Evolutionary conservation across 2,329 filamentous ascomycete genomes (phyloP).

Genomic region (Trichophyton mentagrophytes): DNA sequence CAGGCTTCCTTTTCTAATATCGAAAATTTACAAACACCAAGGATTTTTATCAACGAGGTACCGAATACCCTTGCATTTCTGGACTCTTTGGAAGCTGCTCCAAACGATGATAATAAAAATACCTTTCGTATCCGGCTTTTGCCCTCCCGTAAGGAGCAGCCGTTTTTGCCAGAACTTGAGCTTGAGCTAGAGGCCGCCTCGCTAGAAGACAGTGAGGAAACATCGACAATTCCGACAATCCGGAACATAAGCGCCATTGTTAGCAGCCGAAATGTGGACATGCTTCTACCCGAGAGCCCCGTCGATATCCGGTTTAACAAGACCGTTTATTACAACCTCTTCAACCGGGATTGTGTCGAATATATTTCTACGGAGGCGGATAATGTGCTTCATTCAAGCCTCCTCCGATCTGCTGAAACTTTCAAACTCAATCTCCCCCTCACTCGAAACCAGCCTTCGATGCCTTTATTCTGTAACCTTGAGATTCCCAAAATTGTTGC

Average conservation of each 20-base stretch:
- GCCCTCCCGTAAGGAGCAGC: slow-evolving; percentile 17
- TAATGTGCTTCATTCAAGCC: slow-evolving; percentile 12
- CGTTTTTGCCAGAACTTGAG: slow-evolving; percentile 18
- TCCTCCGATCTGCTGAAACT: slow-evolving; percentile 16
- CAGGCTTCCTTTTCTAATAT: slow-evolving; percentile 5
- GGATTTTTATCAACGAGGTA: slow-evolving; percentile 23
- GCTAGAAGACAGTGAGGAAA: neutral
- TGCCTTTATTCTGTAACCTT: slow-evolving; percentile 24
- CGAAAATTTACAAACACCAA: neutral
- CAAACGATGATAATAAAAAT: slow-evolving; percentile 9
- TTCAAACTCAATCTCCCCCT: slow-evolving; percentile 14
- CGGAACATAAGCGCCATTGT: slow-evolving; percentile 21
- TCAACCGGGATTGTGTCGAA: slow-evolving; percentile 7
- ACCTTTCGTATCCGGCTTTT: slow-evolving; percentile 23
- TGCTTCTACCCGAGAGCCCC: slow-evolving; percentile 28
- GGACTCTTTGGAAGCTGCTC: slow-evolving; percentile 16
- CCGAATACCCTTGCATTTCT: slow-evolving; percentile 25
- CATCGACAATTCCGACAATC: slow-evolving; percentile 13
- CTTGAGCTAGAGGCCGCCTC: slow-evolving; percentile 23
- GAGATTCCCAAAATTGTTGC: slow-evolving; percentile 17
- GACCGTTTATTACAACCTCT: slow-evolving; percentile 21
- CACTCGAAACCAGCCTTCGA: slow-evolving; percentile 10
- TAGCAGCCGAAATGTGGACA: slow-evolving; percentile 24
- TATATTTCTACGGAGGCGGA: slow-evolving; percentile 4
- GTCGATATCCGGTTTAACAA: slow-evolving; percentile 30